Evolutionary conservation across 2,329 filamentous ascomycete genomes (phyloP).

Genomic region (Rugonectria rugulosa): DNA sequence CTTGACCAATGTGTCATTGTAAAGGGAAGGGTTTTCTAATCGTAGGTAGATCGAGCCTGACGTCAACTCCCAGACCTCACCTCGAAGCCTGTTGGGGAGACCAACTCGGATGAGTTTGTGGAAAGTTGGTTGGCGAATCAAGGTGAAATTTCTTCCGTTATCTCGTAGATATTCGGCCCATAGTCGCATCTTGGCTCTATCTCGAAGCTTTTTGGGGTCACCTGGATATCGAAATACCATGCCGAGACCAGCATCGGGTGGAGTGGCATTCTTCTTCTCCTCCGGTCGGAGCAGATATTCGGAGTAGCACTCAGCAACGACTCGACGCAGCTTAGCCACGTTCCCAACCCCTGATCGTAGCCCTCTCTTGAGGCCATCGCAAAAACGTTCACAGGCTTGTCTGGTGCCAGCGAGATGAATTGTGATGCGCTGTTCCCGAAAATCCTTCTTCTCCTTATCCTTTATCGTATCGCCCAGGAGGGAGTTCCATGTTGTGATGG

Average conservation of each 20-base stretch:
- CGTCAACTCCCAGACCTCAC: slow-evolving; percentile 95
- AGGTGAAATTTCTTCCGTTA: slow-evolving; percentile 90
- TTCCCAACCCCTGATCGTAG: slow-evolving; percentile 87
- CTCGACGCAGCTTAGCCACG: slow-evolving; percentile 81
- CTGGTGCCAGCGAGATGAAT: slow-evolving; percentile 90
- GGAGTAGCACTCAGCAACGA: slow-evolving; percentile 88
- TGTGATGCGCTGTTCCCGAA: slow-evolving; percentile 82
- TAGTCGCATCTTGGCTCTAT: slow-evolving; percentile 94
- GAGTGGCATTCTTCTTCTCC: slow-evolving; percentile 62
- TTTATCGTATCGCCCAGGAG: slow-evolving; percentile 65
- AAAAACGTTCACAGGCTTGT: slow-evolving; percentile 92
- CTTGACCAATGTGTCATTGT: slow-evolving; percentile 82
- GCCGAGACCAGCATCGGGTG: slow-evolving; percentile 90
- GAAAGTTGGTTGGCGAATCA: slow-evolving; percentile 95
- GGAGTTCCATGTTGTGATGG: slow-evolving; percentile 94
- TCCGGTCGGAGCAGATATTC: slow-evolving; percentile 77
- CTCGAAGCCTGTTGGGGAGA: slow-evolving; percentile 88
- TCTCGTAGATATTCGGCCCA: slow-evolving; percentile 98
- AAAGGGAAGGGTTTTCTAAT: slow-evolving; percentile 84
- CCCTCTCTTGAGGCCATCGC: slow-evolving; percentile 92
- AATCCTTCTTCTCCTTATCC: slow-evolving; percentile 56
- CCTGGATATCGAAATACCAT: slow-evolving; percentile 94
- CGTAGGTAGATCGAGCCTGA: slow-evolving; percentile 91
- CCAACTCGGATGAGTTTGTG: slow-evolving; percentile 97
- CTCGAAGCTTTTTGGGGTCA: slow-evolving; percentile 90